phyloP scores from a whole-genome alignment of 257 asterid genomes.

The Ajuga chamaepitys region DNA sequence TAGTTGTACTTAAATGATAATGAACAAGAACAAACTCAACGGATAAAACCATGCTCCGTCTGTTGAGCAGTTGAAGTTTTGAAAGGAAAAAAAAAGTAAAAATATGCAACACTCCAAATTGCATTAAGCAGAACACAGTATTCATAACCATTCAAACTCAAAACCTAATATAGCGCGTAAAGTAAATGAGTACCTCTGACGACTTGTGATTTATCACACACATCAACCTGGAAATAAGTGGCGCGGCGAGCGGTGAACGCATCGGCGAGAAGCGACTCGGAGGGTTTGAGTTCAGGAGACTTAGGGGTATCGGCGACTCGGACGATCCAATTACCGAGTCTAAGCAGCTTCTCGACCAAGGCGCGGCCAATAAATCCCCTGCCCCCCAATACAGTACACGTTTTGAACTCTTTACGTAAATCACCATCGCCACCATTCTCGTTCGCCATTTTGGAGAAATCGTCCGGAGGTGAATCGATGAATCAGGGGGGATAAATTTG shows the following conservation, averaged over 20 bases:
- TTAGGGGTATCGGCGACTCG: conserved; percentile 59
- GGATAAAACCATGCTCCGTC: not conserved
- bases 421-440: conserved; percentile 24
- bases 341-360: conserved; percentile 67
- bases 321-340: conserved; percentile 69
- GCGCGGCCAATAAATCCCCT: conserved; percentile 74
- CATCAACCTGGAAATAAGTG: conserved; percentile 57
- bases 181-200: conserved; percentile 33
- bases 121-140: not conserved
- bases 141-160: conserved; percentile 1
- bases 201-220: conserved; percentile 47
- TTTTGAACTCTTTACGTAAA: conserved; percentile 24
- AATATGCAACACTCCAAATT: not conserved
- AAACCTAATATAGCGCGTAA: conserved; percentile 1
- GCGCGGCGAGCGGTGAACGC: conserved; percentile 68
- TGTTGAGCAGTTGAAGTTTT: not conserved
- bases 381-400: conserved; percentile 81
- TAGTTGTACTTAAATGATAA: not conserved
- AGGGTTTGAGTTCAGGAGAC: conserved; percentile 39
- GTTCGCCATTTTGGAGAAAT: conserved; percentile 34
- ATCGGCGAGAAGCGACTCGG: conserved; percentile 48
- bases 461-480: conserved; percentile 19
- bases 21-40: not conserved
- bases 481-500: conserved; percentile 2
- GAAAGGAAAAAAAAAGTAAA: not conserved